Percentiles rank a stretch among this genome's conserved stretches.
phyloP scores from a whole-genome alignment of 2,329 filamentous ascomycete species.

The Ascochyta viciae-villosae region DNA sequence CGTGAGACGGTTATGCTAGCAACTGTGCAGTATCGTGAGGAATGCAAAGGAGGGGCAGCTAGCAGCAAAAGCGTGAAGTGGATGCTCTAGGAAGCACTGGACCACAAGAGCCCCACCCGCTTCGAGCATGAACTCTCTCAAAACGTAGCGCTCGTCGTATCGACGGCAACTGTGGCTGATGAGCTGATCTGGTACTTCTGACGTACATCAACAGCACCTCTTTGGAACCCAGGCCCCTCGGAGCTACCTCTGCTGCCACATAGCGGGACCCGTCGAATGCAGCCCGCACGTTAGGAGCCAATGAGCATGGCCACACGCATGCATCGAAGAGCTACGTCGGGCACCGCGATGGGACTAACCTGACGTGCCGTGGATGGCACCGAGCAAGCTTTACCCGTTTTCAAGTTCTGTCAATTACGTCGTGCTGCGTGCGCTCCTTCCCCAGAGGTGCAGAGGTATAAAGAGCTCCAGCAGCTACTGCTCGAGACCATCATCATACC shows the following conservation, averaged over 20 bases:
- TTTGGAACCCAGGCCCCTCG: slow-evolving; percentile 10
- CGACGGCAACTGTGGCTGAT: slow-evolving; percentile 20
- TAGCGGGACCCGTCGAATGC: slow-evolving; percentile 11
- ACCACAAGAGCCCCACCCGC: slow-evolving; percentile 8
- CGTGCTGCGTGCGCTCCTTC: slow-evolving; percentile 20
- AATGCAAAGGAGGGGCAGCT: neutral
- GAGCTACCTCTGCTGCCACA: slow-evolving; percentile 11
- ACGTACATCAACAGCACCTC: slow-evolving; percentile 21
- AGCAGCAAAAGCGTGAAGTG: neutral
- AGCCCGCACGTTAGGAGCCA: slow-evolving; percentile 7
- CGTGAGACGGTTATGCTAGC: neutral
- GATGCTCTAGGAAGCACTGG: slow-evolving; percentile 9
- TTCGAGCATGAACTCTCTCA: slow-evolving; percentile 16
- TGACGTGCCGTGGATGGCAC: slow-evolving; percentile 6
- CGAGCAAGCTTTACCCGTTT: slow-evolving; percentile 6
- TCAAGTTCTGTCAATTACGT: slow-evolving; percentile 32
- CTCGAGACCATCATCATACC: slow-evolving; percentile 20
- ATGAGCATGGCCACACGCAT: slow-evolving; percentile 7
- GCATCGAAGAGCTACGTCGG: slow-evolving; percentile 8
- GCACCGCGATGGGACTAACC: slow-evolving; percentile 5
- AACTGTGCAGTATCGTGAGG: neutral
- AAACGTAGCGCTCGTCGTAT: slow-evolving; percentile 16
- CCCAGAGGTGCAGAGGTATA: slow-evolving; percentile 23
- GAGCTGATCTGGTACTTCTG: slow-evolving; percentile 18
- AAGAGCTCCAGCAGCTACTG: slow-evolving; percentile 21